These are phyloP conservation scores for Microascus cirrosus DNA, from an alignment of 2,329 filamentous ascomycete species.

Conservation along the genomic window DNA sequence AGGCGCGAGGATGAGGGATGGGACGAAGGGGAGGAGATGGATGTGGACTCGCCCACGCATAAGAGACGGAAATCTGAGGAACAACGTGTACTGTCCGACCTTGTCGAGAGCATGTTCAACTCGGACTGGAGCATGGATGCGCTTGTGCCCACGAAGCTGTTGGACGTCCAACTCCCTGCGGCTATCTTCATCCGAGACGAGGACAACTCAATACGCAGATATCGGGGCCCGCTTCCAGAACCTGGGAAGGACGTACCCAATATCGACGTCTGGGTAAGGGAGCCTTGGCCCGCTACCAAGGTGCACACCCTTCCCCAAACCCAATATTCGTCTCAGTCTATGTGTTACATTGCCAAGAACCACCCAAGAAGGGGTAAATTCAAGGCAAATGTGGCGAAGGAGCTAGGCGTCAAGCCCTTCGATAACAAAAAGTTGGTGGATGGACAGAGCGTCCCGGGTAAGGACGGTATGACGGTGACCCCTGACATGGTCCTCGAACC, in stretches of 20 bases:
- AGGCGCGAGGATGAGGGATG: conserved; percentile 2
- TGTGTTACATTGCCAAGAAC: conserved; percentile 80
- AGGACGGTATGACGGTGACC: conserved; percentile 59
- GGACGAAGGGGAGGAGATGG: background rate
- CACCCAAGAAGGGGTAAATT: conserved; percentile 75
- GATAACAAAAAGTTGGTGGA: conserved; percentile 49
- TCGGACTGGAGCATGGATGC: conserved; percentile 56
- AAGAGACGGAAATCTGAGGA: conserved; percentile 6
- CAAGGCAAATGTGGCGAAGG: conserved; percentile 49
- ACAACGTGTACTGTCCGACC: conserved; percentile 9
- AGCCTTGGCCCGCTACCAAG: conserved; percentile 66
- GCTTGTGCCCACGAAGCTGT: conserved; percentile 54
- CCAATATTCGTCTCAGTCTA: conserved; percentile 50
- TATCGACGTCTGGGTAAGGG: conserved; percentile 60
- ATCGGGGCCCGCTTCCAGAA: conserved; percentile 55
- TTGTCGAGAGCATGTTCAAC: conserved; percentile 19
- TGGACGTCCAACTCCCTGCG: conserved; percentile 56
- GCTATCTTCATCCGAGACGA: conserved; percentile 58
- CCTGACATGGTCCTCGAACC: conserved; percentile 78
- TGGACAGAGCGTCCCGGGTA: conserved; percentile 52
- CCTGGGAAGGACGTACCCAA: conserved; percentile 36
- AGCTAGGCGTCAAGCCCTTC: conserved; percentile 47
- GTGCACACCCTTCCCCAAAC: conserved; percentile 58
- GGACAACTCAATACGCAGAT: conserved; percentile 55
- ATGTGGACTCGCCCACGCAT: conserved; percentile 1